Conservation (phyloP, 495 filamentous ascomycete species). For the Tuber microsphaerosporum region DNA sequence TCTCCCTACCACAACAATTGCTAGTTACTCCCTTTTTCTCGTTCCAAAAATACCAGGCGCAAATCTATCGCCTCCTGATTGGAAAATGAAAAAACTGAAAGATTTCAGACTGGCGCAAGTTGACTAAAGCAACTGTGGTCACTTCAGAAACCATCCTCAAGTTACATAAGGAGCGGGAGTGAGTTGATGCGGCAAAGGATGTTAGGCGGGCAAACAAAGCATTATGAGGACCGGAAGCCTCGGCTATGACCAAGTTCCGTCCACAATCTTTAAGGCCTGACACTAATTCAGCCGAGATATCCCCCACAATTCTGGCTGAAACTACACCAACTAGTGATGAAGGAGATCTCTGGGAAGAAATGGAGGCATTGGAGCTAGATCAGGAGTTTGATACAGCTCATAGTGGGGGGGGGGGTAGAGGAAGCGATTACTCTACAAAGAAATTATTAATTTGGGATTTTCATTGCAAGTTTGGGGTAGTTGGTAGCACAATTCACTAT, state of each 20-base stretch:
- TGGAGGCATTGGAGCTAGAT: neutral
- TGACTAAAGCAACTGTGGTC: neutral
- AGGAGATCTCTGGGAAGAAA: neutral
- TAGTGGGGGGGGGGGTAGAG: neutral
- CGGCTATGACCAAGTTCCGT: neutral
- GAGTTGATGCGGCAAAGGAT: accelerated
- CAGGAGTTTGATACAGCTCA: accelerated
- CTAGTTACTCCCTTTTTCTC: neutral
- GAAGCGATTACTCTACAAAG: neutral
- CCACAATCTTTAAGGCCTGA: accelerated
- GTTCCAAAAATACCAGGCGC: no score
- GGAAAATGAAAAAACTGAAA: neutral
- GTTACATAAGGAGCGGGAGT: neutral
- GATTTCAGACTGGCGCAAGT: neutral
- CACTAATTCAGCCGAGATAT: neutral
- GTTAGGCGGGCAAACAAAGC: neutral
- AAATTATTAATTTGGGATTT: neutral
- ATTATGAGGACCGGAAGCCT: accelerated
- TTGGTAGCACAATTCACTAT: neutral
- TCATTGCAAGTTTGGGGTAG: neutral
- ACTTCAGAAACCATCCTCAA: neutral
- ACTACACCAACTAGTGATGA: neutral
- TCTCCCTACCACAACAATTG: neutral
- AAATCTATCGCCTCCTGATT: no score
- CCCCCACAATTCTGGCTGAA: neutral